phyloP scores from a whole-genome alignment of 148 eudicot genomes.

The Vaccinium myrtillus region DNA sequence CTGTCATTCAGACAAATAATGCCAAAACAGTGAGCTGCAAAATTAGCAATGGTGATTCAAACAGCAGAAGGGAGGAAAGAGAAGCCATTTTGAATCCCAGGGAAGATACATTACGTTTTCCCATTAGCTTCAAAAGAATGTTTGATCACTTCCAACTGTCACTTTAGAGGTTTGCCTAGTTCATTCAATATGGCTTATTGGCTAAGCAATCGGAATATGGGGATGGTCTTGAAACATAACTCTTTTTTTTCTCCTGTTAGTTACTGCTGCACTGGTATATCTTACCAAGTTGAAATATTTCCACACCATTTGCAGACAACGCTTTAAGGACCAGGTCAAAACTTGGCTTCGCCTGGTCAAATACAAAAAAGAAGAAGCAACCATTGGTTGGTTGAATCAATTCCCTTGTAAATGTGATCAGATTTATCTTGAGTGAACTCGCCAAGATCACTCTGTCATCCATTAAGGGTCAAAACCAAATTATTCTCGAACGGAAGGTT shows the following conservation, averaged over 20 bases:
- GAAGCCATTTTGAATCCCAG: constrained; percentile 1
- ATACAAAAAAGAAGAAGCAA: not conserved
- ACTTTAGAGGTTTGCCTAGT: not conserved
- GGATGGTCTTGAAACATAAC: not conserved
- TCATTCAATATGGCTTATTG: not conserved
- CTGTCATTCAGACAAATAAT: not conserved
- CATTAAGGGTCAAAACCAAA: not conserved
- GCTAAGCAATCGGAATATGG: not conserved
- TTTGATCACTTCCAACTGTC: constrained; percentile 4
- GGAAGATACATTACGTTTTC: not conserved
- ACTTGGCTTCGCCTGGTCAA: not conserved
- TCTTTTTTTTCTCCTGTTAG: not conserved
- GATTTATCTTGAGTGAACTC: not conserved
- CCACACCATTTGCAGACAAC: not conserved
- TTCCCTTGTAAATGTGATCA: not conserved
- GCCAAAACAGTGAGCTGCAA: not conserved
- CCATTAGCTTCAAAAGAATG: not conserved
- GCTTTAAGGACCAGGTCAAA: not conserved
- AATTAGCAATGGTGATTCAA: not conserved
- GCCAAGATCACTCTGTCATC: not conserved
- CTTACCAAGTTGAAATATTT: not conserved
- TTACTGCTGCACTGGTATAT: not conserved
- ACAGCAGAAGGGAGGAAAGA: not conserved
- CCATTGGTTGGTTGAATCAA: not conserved
- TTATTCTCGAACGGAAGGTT: not conserved